A percentile compares a stretch with the other conserved stretches of the same genome.
Evolutionary conservation across 768 basidiomycete species (phyloP).

Genomic region (Russula earlei): DNA sequence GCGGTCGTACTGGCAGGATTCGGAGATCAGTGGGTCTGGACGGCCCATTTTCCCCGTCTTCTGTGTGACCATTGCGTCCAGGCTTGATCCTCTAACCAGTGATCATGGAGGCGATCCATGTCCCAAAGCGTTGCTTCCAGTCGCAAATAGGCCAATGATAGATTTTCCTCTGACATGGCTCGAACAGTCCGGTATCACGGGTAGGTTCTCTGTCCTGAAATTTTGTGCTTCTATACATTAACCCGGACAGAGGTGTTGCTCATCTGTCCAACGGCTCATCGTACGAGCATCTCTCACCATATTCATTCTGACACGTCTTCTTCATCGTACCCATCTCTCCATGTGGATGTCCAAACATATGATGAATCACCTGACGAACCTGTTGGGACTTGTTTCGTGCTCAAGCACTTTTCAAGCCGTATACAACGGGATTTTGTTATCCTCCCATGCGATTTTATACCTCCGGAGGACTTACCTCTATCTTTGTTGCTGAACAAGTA

Average conservation of each 20-base stretch:
- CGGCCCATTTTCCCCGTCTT: not conserved
- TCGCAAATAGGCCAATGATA: slow-evolving; percentile 82
- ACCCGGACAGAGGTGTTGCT: slow-evolving; percentile 63
- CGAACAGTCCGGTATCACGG: slow-evolving; percentile 77
- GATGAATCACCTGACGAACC: slow-evolving; percentile 61
- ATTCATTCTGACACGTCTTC: slow-evolving; percentile 69
- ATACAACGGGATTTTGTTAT: slow-evolving; percentile 83
- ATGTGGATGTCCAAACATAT: slow-evolving; percentile 71
- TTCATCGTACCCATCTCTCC: slow-evolving; percentile 47
- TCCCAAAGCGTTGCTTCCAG: slow-evolving; percentile 80
- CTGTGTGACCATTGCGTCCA: slow-evolving; percentile 25
- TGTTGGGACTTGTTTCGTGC: slow-evolving; percentile 63
- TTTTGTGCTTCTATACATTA: slow-evolving; percentile 12
- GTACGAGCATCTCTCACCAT: slow-evolving; percentile 69
- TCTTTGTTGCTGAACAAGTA: slow-evolving; percentile 70
- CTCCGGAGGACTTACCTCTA: slow-evolving; percentile 65
- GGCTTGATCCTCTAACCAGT: slow-evolving; percentile 60
- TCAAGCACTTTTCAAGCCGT: slow-evolving; percentile 65
- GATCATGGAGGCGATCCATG: slow-evolving; percentile 74
- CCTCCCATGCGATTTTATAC: slow-evolving; percentile 85
- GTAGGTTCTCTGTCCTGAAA: slow-evolving; percentile 31
- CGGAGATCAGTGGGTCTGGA: slow-evolving; percentile 66
- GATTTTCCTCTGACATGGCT: slow-evolving; percentile 81
- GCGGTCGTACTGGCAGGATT: slow-evolving; percentile 86
- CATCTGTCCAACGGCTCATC: slow-evolving; percentile 73